Base-by-base conservation (phyloP, 352 stramenopile species). In the Halophytophthora batemanensis region DNA sequence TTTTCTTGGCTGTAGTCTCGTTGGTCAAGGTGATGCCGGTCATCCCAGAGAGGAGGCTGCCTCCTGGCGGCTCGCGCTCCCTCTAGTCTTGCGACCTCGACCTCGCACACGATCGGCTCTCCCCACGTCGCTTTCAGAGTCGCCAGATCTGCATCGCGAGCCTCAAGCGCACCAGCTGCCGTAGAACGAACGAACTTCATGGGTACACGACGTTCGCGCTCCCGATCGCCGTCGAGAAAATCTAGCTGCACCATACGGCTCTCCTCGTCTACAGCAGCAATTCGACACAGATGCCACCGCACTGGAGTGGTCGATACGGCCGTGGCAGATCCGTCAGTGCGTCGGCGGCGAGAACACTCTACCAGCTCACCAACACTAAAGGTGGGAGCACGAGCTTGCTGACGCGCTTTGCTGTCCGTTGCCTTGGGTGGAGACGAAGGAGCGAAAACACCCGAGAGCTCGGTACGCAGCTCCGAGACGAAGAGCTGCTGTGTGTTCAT, bases 301-400 rank as follows among this genome's bases (percentile, higher is more conserved):
- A 37, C 17, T 39, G 45, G 22, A 33, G 47, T 17, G 1, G 22
- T 39, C 14, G 31, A n/a, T 28, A 38, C 23, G 13, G 28, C 12
- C 7, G 57, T 54, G 0, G 50, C 55, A 18, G 65, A 68, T 18
- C 39, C 54, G 17, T 74, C 67, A 1, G 42, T 25, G 0, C 77
- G 71, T 33, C 75, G 59, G 8, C 59, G 62, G 51, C 69, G 80
- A 28, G 73, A 85, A 33, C 75, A 71, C 56, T 88, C 75, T 2
- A 74, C 73, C 1, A 61, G 23, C 11, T 86, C 74, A 0, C 64
- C 68, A 21, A 66, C 36, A 11, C 61, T 48, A 14, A 83, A 56
- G 13, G n/a, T 13, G 45, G 34, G 19, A n/a, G 39, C 11, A 33
- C 44, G 15, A 14, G 15, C 31, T 37, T 36, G 11, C 43, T 37